Conservation (phyloP, 192 early-diverging fungal species). For the Coemansia sp. region DNA sequence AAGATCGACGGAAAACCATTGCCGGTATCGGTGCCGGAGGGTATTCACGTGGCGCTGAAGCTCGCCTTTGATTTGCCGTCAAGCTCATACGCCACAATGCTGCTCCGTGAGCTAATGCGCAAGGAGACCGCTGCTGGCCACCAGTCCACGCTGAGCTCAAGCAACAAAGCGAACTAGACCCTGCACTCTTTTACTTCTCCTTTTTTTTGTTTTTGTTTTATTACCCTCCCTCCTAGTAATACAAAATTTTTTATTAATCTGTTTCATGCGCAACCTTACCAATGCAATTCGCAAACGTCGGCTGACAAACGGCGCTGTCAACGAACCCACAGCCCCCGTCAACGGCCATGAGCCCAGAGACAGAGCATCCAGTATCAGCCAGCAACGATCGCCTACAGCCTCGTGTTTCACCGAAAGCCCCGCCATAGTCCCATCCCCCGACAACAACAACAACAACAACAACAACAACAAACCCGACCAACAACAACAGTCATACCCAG, state of each 20-base stretch:
- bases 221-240: too few species aligned
- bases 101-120: constrained; percentile 85
- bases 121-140: constrained; percentile 61
- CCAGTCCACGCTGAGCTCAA: constrained; percentile 49
- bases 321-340: not conserved
- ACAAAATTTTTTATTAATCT: not conserved
- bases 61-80: constrained; percentile 77
- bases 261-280: constrained; percentile 34
- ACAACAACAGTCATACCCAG: not conserved
- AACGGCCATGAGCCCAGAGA: constrained; percentile 5
- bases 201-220: not conserved
- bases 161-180: not conserved
- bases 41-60: constrained; percentile 71
- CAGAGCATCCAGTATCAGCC: not conserved
- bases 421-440: not conserved
- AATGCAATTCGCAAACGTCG: constrained; percentile 38
- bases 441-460: not conserved
- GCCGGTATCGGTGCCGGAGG: constrained; percentile 56
- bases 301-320: not conserved
- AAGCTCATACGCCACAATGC: constrained; percentile 96
- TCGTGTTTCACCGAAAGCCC: not conserved
- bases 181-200: not conserved
- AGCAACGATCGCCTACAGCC: not conserved
- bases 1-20: constrained; percentile 55
- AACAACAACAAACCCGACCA: not conserved